These are phyloP conservation scores for Vanilla planifolia DNA, from an alignment of 106 monocot species.

Conservation along the genomic window DNA sequence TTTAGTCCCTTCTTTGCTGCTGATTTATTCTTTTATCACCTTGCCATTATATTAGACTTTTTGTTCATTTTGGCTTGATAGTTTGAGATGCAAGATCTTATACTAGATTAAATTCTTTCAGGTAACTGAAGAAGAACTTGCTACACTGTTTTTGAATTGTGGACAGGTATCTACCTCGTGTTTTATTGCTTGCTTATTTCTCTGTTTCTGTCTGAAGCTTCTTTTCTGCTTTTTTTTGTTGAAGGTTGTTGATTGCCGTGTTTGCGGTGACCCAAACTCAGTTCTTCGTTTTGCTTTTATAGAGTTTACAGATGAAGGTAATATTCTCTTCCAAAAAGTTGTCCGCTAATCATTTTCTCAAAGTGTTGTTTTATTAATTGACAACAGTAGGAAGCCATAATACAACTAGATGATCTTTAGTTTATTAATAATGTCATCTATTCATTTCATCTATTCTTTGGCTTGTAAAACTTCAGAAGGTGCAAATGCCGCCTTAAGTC, in stretches of 20 bases:
- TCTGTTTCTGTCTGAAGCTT: neutral
- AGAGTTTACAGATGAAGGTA: slow-evolving; percentile 46
- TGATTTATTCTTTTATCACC: too few relatives aligned
- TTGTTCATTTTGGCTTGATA: too few relatives aligned
- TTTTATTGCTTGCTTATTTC: slow-evolving; percentile 2
- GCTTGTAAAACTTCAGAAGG: slow-evolving; percentile 23
- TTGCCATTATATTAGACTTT: too few relatives aligned
- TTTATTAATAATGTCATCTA: neutral
- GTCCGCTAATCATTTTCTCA: neutral
- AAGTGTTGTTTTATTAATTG: too few relatives aligned
- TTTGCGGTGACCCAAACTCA: slow-evolving; percentile 54
- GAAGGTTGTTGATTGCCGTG: slow-evolving; percentile 49
- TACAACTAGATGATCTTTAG: too few relatives aligned
- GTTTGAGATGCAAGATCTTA: neutral
- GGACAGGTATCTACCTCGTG: slow-evolving; percentile 20
- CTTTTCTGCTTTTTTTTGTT: neutral
- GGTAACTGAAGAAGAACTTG: slow-evolving; percentile 57
- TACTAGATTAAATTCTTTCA: slow-evolving; percentile 8
- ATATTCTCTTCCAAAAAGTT: slow-evolving; percentile 7
- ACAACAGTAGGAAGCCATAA: too few relatives aligned
- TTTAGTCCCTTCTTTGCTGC: too few relatives aligned
- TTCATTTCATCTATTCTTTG: neutral
- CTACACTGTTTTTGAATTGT: slow-evolving; percentile 31
- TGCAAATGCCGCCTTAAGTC: slow-evolving; percentile 33
- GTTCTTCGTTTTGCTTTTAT: slow-evolving; percentile 52